Evolutionary conservation across 2,329 filamentous ascomycete species (phyloP).

Genomic region (Emericellopsis atlantica): DNA sequence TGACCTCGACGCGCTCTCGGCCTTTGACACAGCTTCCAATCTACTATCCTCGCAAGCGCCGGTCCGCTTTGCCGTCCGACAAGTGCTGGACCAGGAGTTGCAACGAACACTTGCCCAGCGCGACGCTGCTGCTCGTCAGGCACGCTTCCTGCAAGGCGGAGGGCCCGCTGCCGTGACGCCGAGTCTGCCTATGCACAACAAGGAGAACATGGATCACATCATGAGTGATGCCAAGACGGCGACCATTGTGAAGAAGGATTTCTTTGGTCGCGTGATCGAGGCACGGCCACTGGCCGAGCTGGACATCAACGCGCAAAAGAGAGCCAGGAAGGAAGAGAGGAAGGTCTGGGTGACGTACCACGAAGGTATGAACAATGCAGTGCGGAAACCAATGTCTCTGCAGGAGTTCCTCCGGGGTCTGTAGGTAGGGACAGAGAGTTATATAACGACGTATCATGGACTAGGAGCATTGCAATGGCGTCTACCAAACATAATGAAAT

Average conservation of each 20-base stretch:
- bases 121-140: constrained; percentile 53
- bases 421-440: background rate
- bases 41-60: constrained; percentile 49
- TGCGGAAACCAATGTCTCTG: constrained; percentile 74
- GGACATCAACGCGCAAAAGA: constrained; percentile 23
- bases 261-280: constrained; percentile 66
- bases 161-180: constrained; percentile 5
- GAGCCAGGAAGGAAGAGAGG: constrained; percentile 30
- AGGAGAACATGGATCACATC: constrained; percentile 20
- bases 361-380: constrained; percentile 85
- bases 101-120: constrained; percentile 57
- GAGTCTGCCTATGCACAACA: constrained; percentile 18
- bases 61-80: constrained; percentile 82
- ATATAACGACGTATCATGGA: constrained; percentile 1
- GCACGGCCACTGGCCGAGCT: constrained; percentile 23
- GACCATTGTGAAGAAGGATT: constrained; percentile 56
- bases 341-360: constrained; percentile 81
- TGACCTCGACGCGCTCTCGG: constrained; percentile 64
- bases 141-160: constrained; percentile 45
- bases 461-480: background rate
- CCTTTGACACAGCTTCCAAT: constrained; percentile 56
- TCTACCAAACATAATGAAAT: background rate
- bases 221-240: constrained; percentile 19
- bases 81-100: constrained; percentile 87
- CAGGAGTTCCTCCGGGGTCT: constrained; percentile 63